These are phyloP conservation scores for Vinca minor DNA, from an alignment of 257 asterid species.

Conservation along the genomic window DNA sequence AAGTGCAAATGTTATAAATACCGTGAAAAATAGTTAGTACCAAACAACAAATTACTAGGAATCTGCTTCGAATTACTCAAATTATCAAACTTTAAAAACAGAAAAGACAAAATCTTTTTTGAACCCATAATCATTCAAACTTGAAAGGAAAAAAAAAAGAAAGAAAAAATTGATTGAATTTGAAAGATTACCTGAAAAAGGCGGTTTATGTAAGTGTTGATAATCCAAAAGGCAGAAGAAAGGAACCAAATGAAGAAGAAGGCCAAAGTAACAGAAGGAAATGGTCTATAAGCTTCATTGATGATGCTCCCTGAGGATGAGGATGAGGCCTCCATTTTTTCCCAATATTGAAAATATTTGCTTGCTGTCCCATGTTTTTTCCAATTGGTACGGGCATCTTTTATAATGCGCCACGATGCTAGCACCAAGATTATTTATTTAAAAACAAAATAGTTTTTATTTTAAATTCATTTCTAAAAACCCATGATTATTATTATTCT, in stretches of 20 bases:
- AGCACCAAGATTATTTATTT: background rate
- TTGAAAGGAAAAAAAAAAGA: background rate
- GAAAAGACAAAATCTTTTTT: too few relatives aligned
- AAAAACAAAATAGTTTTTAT: too few relatives aligned
- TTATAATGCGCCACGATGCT: background rate
- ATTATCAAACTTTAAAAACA: background rate
- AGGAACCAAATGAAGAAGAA: conserved; percentile 52
- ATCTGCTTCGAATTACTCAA: background rate
- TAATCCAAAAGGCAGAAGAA: conserved; percentile 63
- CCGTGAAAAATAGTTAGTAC: too few relatives aligned
- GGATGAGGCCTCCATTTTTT: conserved; percentile 35
- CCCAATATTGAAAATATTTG: background rate
- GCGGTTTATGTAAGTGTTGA: conserved; percentile 61
- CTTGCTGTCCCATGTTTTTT: background rate
- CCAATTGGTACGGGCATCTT: background rate
- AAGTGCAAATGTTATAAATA: too few relatives aligned
- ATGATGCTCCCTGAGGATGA: conserved; percentile 23
- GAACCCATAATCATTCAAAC: too few relatives aligned
- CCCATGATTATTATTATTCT: background rate
- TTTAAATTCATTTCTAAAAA: background rate
- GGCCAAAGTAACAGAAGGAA: conserved; percentile 49
- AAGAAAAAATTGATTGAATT: background rate
- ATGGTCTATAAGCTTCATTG: conserved; percentile 45
- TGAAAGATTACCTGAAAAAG: conserved; percentile 63
- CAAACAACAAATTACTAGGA: background rate